phyloP scores from a whole-genome alignment of 2,329 filamentous ascomycete genomes.

The Alternaria burnsii region DNA sequence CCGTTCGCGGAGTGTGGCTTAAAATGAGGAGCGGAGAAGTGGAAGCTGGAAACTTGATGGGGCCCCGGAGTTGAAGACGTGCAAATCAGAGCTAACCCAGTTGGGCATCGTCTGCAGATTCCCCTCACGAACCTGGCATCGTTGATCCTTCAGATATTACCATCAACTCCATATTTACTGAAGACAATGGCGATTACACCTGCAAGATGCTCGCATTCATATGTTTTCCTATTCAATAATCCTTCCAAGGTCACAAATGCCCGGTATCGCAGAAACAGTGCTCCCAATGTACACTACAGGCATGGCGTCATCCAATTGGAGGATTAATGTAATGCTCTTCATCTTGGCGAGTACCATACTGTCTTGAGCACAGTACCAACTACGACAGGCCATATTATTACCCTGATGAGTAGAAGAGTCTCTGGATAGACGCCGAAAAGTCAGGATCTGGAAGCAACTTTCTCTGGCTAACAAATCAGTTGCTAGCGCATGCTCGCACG shows the following conservation, averaged over 20 bases:
- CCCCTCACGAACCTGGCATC: background rate
- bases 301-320: background rate
- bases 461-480: background rate
- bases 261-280: background rate
- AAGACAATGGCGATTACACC: background rate
- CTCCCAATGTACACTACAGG: too few species aligned
- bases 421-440: background rate
- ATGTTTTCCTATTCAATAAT: background rate
- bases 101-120: background rate
- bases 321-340: background rate
- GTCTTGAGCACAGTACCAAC: background rate
- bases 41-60: background rate
- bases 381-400: background rate
- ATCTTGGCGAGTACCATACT: background rate
- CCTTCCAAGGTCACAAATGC: background rate
- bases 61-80: background rate
- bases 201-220: too few species aligned
- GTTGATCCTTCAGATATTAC: background rate
- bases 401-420: background rate
- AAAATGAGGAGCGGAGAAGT: background rate
- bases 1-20: conserved; percentile 2
- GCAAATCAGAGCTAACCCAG: background rate
- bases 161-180: background rate
- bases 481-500: background rate
- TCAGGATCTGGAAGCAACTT: background rate